Percentiles rank a stretch among this genome's conserved stretches.
These are phyloP conservation scores for Coemansia sp. DNA, from an alignment of 192 early-diverging fungal genomes.

Conservation along the genomic window DNA sequence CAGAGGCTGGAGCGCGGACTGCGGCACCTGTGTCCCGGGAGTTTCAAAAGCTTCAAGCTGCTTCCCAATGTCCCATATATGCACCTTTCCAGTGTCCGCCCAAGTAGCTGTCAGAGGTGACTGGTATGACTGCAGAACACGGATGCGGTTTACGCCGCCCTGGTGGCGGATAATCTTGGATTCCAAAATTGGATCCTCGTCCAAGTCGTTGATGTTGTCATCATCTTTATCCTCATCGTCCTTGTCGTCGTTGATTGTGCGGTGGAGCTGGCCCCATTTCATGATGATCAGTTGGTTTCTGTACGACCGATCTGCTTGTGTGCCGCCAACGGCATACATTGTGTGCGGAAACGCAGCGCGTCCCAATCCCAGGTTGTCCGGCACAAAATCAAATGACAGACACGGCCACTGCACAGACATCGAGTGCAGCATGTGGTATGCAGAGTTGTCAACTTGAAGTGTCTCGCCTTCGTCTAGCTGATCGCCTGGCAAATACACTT, in stretches of 20 bases:
- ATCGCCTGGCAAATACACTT: conserved; percentile 90
- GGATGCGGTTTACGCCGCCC: conserved; percentile 91
- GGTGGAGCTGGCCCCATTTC: conserved; percentile 92
- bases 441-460: conserved; percentile 90
- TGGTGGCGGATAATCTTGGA: conserved; percentile 75
- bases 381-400: conserved; percentile 92
- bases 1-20: conserved; percentile 67
- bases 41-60: conserved; percentile 75
- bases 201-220: conserved; percentile 79
- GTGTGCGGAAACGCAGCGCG: conserved; percentile 88
- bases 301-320: conserved; percentile 78
- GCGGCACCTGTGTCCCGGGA: conserved; percentile 68
- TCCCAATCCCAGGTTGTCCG: conserved; percentile 78
- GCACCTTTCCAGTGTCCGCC: conserved; percentile 94
- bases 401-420: conserved; percentile 95
- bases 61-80: conserved; percentile 86
- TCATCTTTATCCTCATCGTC: conserved; percentile 70
- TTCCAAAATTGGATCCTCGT: conserved; percentile 94
- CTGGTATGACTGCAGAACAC: conserved; percentile 60
- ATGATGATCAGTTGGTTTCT: conserved; percentile 93
- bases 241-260: conserved; percentile 87
- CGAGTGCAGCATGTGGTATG: conserved; percentile 96
- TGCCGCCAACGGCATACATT: conserved; percentile 90
- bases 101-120: conserved; percentile 84
- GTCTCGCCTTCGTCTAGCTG: conserved; percentile 82